Conservation (phyloP, 208 protist species). For the Trypanosoma congolense region DNA sequence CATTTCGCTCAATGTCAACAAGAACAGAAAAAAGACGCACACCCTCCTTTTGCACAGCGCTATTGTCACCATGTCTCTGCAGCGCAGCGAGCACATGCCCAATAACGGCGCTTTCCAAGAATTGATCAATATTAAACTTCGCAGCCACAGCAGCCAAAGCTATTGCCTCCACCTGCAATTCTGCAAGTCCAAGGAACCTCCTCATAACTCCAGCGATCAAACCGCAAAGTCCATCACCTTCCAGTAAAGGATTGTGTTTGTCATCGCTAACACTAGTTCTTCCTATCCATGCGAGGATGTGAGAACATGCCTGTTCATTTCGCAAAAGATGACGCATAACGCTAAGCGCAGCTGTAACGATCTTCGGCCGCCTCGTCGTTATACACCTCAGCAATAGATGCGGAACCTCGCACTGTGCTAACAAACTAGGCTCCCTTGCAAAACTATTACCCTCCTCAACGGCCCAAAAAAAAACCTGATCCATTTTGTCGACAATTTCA, state of each 20-base stretch:
- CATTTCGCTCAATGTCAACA: conserved; percentile 25
- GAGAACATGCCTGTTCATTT: conserved; percentile 43
- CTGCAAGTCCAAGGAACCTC: background rate
- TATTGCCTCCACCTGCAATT: conserved; percentile 11
- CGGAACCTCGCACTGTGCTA: conserved; percentile 54
- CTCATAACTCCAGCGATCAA: conserved; percentile 17
- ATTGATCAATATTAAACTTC: conserved; percentile 18
- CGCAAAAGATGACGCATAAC: conserved; percentile 33
- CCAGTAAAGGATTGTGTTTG: background rate
- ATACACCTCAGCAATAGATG: conserved; percentile 43
- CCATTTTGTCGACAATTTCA: conserved; percentile 38
- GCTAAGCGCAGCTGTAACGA: conserved; percentile 43
- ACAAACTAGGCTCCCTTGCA: conserved; percentile 36
- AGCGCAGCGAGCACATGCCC: conserved; percentile 32
- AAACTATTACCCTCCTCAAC: conserved; percentile 59
- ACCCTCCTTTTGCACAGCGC: conserved; percentile 29
- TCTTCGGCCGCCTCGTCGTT: conserved; percentile 30
- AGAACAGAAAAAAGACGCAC: conserved; percentile 38
- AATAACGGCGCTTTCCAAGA: conserved; percentile 32
- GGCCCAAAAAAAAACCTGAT: conserved; percentile 67
- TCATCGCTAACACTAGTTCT: background rate
- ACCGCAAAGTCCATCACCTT: conserved; percentile 8
- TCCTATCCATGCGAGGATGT: conserved; percentile 34
- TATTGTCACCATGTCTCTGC: conserved; percentile 24
- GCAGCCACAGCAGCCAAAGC: conserved; percentile 20